phyloP scores from a whole-genome alignment of 768 basidiomycete species.

The Sporobolomyces pararoseus region DNA sequence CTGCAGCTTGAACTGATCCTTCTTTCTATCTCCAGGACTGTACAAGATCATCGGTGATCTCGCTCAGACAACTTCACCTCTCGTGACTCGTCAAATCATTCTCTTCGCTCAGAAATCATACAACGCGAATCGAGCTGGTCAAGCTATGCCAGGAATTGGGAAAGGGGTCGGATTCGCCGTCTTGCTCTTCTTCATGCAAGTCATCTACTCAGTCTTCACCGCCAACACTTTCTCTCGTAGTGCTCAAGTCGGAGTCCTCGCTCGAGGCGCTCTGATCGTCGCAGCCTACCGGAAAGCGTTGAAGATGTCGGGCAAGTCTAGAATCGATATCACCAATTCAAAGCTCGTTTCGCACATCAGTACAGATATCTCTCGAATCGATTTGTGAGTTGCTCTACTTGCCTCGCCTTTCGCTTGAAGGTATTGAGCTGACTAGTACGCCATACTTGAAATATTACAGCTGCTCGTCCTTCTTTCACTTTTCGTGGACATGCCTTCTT shows the following conservation, averaged over 20 bases:
- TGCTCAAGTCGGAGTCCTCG: conserved; percentile 62
- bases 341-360: conserved; percentile 90
- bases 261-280: conserved; percentile 80
- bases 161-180: conserved; percentile 64
- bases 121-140: conserved; percentile 48
- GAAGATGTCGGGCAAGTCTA: conserved; percentile 68
- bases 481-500: conserved; percentile 56
- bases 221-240: conserved; percentile 57
- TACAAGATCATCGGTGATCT: conserved; percentile 57
- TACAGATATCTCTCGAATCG: conserved; percentile 84
- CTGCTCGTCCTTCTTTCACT: conserved; percentile 56
- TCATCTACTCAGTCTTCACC: conserved; percentile 16
- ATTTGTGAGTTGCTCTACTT: conserved; percentile 58
- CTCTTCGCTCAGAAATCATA: conserved; percentile 65
- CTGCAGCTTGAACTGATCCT: background rate
- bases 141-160: conserved; percentile 52
- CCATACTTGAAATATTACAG: no score
- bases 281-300: conserved; percentile 77
- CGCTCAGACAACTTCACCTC: conserved; percentile 67
- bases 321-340: conserved; percentile 75
- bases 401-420: background rate
- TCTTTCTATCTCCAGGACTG: conserved; percentile 53
- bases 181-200: conserved; percentile 61
- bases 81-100: conserved; percentile 71
- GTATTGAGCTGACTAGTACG: no score